phyloP scores from a whole-genome alignment of 2,329 filamentous ascomycete genomes.

The Nigrospora sphaerica region DNA sequence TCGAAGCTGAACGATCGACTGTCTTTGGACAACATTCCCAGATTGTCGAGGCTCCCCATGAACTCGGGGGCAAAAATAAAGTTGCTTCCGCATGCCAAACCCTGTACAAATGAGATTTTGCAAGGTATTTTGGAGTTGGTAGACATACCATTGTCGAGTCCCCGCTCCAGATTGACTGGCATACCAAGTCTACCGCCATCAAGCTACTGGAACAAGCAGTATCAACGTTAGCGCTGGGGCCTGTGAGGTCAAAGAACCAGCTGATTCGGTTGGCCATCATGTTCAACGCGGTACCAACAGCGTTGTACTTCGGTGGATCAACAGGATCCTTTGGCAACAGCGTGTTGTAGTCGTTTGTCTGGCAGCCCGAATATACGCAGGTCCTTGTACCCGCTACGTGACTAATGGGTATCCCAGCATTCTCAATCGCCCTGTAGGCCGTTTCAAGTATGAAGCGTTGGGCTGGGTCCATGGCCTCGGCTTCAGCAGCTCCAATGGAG shows the following conservation, averaged over 20 bases:
- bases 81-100: too few relatives aligned
- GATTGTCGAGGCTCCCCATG: too few relatives aligned
- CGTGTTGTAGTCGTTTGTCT: not conserved
- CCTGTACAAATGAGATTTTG: too few relatives aligned
- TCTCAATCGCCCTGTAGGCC: too few relatives aligned
- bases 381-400: not conserved
- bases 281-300: not conserved
- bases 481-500: too few relatives aligned
- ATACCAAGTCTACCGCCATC: not conserved
- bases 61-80: too few relatives aligned
- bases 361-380: not conserved
- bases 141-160: not conserved
- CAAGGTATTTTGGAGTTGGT: too few relatives aligned
- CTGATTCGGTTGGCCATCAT: not conserved
- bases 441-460: too few relatives aligned
- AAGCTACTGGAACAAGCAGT: slow-evolving; percentile 3
- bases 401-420: not conserved
- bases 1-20: too few relatives aligned
- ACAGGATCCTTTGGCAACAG: not conserved
- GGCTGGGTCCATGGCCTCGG: too few relatives aligned
- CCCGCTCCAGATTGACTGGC: not conserved
- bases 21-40: too few relatives aligned
- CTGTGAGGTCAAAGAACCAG: slow-evolving; percentile 1
- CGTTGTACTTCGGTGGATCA: not conserved
- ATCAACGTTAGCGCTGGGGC: slow-evolving; percentile 1